Percentiles rank a stretch among this genome's conserved stretches.
These are phyloP conservation scores for Rhizopogon salebrosus DNA, from an alignment of 768 basidiomycete genomes.

Conservation along the genomic window DNA sequence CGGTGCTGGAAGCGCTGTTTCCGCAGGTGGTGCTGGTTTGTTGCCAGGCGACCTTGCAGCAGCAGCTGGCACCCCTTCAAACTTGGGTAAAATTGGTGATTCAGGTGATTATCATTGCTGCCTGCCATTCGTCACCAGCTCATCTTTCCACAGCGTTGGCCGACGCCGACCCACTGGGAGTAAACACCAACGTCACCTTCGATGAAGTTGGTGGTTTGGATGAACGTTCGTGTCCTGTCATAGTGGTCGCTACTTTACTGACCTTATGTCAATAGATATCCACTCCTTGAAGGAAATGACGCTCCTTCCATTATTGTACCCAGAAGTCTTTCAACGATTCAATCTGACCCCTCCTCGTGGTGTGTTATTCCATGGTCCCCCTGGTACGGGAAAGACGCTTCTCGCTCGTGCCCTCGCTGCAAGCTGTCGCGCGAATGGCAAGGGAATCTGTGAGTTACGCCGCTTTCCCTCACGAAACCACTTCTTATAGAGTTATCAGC, in stretches of 20 bases:
- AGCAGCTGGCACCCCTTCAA: conserved; percentile 76
- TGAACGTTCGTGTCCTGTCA: conserved; percentile 55
- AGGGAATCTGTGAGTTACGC: conserved; percentile 72
- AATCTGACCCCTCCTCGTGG: conserved; percentile 93
- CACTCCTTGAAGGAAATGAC: conserved; percentile 99
- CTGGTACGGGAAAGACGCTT: conserved; percentile 97
- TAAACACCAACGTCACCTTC: conserved; percentile 90
- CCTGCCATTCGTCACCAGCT: conserved; percentile 8
- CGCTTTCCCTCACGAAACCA: not conserved
- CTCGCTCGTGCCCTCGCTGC: conserved; percentile 92
- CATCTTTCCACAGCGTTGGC: conserved; percentile 57
- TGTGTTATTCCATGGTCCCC: conserved; percentile 96
- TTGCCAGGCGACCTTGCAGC: conserved; percentile 56
- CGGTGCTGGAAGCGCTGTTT: conserved; percentile 37
- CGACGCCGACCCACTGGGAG: conserved; percentile 93
- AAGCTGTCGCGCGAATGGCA: conserved; percentile 81
- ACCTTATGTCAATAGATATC: conserved; percentile 55
- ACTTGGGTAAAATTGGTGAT: conserved; percentile 80
- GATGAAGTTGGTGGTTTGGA: conserved; percentile 96
- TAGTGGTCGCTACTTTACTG: not conserved
- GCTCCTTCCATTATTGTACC: conserved; percentile 87
- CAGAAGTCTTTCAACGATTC: conserved; percentile 94
- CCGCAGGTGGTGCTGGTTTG: conserved; percentile 50
- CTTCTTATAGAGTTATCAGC: conserved; percentile 42
- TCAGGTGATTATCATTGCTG: conserved; percentile 39